Evolutionary conservation across 768 basidiomycete species (phyloP), one percentile per base, ranked within the genome.

Genomic region (Leucocoprinus leucothites): DNA sequence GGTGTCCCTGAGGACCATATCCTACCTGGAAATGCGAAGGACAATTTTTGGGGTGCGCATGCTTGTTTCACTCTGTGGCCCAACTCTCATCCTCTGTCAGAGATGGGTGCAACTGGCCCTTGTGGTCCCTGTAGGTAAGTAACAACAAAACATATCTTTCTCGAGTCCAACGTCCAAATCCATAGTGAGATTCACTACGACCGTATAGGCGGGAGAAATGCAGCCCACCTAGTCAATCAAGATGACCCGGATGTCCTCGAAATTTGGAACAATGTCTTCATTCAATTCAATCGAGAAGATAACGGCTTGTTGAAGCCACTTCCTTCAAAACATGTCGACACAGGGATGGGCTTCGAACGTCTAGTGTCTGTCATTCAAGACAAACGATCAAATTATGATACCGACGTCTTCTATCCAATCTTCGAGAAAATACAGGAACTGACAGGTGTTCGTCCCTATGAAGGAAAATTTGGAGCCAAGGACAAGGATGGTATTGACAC

Each of bases 261-360:
- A 71, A 95, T 99, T 61, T 99, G 97, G 97, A 99, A 99, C 76
- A 98, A 97, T 68, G 97, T 99, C 54, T 99, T 98, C 69, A 98
- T 99, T 66, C 95, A 98, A 65, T 99, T 90, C 77, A 98, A 99
- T 68, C 90, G 97, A 45, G 96, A 98, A 69, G 82, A 84, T 42
- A 90, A 95, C 55, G 89, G 90, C 38, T 83, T 86, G 18, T 80
- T 99, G 14, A 84, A 81, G 50, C 57, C 82, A 1, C 81, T 99
- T 13, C 97, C 97, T 22, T 83, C 87, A 28, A 94, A 94, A 71
- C 97, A 99, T 63, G 91, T 99, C 59, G 97, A 99, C 67, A 99
- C 97, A 5, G 97, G 97, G 48, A 94, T 99, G 95, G 97, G 97
- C 41, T 99, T 97, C 70, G 97, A 99, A 69, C 91, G 97, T 50